Evolutionary conservation across 768 basidiomycete genomes (phyloP).

Genomic region (Pholiota microspora): DNA sequence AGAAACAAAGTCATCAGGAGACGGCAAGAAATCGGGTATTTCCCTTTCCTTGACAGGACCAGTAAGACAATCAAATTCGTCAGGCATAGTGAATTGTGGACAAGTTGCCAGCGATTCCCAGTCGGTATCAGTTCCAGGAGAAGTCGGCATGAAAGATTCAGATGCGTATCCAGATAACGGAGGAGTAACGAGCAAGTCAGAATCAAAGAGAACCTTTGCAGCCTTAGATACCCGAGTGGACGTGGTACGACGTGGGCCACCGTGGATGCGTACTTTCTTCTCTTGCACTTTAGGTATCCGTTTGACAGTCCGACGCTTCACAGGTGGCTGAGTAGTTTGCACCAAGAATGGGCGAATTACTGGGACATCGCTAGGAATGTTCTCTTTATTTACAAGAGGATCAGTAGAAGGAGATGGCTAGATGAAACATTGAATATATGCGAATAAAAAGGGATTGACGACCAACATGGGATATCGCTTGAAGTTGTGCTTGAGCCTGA

Average conservation of each 20-base stretch:
- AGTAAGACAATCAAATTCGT: constrained; percentile 15
- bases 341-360: constrained; percentile 2
- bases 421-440: constrained; percentile 4
- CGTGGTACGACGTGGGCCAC: constrained; percentile 2
- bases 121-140: constrained; percentile 24
- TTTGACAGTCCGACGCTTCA: constrained; percentile 14
- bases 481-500: constrained; percentile 23
- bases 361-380: constrained; percentile 3
- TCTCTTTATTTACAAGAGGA: constrained; percentile 8
- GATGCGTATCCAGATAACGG: constrained; percentile 13
- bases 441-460: background rate
- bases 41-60: constrained; percentile 11
- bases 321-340: background rate
- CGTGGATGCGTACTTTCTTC: constrained; percentile 7
- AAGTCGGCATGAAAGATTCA: constrained; percentile 11
- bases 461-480: constrained; percentile 14
- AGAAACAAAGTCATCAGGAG: constrained; percentile 21
- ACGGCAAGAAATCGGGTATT: constrained; percentile 19
- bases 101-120: constrained; percentile 20
- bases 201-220: background rate
- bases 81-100: constrained; percentile 26
- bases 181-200: constrained; percentile 9
- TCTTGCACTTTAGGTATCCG: constrained; percentile 16
- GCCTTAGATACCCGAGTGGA: constrained; percentile 1
- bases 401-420: constrained; percentile 7